Evolutionary conservation across 1,139 yeast species (phyloP).

Genomic region (Suhomyces yuchorum): DNA sequence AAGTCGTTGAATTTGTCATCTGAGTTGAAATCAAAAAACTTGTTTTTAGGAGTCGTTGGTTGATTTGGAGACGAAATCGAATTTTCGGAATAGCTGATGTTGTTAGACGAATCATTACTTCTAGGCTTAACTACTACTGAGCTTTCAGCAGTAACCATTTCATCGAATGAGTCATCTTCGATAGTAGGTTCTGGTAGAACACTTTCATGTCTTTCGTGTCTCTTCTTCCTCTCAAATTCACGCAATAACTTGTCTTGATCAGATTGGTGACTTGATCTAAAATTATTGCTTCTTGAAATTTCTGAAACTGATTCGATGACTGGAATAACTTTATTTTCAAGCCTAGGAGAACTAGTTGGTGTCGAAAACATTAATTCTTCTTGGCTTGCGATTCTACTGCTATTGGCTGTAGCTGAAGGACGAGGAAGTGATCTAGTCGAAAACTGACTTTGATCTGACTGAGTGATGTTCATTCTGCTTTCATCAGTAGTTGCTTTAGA

Average conservation of each 20-base stretch:
- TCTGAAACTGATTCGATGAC: background rate
- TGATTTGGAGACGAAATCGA: constrained; percentile 2
- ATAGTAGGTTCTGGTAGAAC: constrained; percentile 21
- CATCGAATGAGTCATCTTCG: constrained; percentile 12
- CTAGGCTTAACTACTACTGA: constrained; percentile 2
- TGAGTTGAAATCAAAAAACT: constrained; percentile 19
- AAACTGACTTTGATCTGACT: background rate
- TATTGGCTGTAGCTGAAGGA: background rate
- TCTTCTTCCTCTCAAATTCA: background rate
- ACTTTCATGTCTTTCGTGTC: constrained; percentile 14
- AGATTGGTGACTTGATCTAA: background rate
- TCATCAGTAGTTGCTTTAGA: constrained; percentile 9
- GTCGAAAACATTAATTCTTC: constrained; percentile 9
- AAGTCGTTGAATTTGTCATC: constrained; percentile 25
- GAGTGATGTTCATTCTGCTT: background rate
- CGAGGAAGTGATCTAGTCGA: background rate
- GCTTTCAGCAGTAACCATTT: background rate
- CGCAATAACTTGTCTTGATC: background rate
- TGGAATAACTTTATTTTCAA: background rate
- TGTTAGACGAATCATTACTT: background rate
- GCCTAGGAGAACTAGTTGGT: constrained; percentile 8
- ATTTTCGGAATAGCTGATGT: background rate
- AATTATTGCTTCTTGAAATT: background rate
- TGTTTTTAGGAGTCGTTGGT: constrained; percentile 16
- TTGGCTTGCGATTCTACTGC: constrained; percentile 1